Base-by-base conservation (phyloP, 495 filamentous ascomycete genomes). In the Entonaema liquescens region DNA sequence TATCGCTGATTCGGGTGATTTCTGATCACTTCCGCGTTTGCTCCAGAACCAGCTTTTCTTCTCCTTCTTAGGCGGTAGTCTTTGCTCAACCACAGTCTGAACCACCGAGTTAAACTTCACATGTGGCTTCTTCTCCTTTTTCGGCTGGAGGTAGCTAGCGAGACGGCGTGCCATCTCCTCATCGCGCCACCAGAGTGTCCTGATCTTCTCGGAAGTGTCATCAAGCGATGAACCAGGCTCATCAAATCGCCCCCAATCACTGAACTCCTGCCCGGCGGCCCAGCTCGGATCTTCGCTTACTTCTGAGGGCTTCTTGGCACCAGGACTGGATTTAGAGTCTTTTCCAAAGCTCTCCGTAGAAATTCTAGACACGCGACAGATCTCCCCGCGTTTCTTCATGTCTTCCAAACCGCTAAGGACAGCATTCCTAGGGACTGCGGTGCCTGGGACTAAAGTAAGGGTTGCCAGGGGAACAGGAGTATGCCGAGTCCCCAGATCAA, bases 111-210 rank as follows among this genome's bases (percentile, higher is more conserved):
- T 58, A n/a, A 36, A 38, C n/a, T 71, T 52, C 68, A 60, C 36
- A 29, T 62, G 36, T 59, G 65, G 67, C 62, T 75, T 68, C 9
- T 59, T 59, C 35, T 55, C 47, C 33, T 72, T 60, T 31, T 78
- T 74, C 4, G 85, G 85, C 67, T 77, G 77, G 23, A 87, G 54
- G 62, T 83, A 82, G 19, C 31, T 59, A 8, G 84, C 83, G 21
- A 87, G 57, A 25, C 85, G 73, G 6, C 58, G 59, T 0, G 85
- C 83, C 81, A 84, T 83, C 1, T 75, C 74, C 68, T 85, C 85
- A 56, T 86, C 82, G 1, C 55, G 70, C 77, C 82, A 87, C 73
- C 76, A 87, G 62, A 79, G 77, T 56, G 62, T 54, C 13, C 65
- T 56, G 7, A 9, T 62, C 13, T 31, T 40, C 5, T 65, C 42